Evolutionary conservation across 2,329 filamentous ascomycete genomes (phyloP), one percentile per base, ranked within the genome.

Genomic region (Colletotrichum zoysiae): DNA sequence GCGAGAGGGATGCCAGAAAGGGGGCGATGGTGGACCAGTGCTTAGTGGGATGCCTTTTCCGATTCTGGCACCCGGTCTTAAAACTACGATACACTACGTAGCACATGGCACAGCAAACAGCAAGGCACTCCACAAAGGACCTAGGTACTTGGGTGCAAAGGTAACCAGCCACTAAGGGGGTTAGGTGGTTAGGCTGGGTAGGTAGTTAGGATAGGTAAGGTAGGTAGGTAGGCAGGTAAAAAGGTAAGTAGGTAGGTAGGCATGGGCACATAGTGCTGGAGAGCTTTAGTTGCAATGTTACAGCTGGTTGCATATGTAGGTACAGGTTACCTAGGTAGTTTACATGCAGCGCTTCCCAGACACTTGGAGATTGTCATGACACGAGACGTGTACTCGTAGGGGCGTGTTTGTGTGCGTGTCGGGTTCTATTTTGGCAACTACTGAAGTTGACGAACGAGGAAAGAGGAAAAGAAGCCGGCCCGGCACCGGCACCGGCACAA

Each of bases 11-110:
- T 33, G 23, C 26, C 33, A 12, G 35, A 70, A 70, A 71, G 60
- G 68, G 67, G 68, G 68, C 56, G 46, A 42, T 23, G 44, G 57
- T 62, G 68, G 68, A 42, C 57, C 33, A 38, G 64, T 30, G 30
- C 30, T 30, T 3, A 30, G 30, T 44, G 68, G 57, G 57, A 58
- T 64, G 4, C 23, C 46, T 50, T 71, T 70, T 38, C 68, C 57
- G 59, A 38, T 67, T 62, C 57, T 62, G 64, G 68, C 57, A 23
- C 48, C 55, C 16, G 8, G 44, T 38, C 51, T 40, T 71, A 14
- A n/a, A 48, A 18, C 14, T 5, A 42, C 38, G 5, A 14, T 42
- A 42, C 40, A 12, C 40, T 42, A 40, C 12, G 11, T 42, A 18
- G 40, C 16, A 42, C 38, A 12, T 12, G 11, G 11, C 20, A 44